phyloP scores from a whole-genome alignment of 306 rosid genomes.

The Vicia faba region DNA sequence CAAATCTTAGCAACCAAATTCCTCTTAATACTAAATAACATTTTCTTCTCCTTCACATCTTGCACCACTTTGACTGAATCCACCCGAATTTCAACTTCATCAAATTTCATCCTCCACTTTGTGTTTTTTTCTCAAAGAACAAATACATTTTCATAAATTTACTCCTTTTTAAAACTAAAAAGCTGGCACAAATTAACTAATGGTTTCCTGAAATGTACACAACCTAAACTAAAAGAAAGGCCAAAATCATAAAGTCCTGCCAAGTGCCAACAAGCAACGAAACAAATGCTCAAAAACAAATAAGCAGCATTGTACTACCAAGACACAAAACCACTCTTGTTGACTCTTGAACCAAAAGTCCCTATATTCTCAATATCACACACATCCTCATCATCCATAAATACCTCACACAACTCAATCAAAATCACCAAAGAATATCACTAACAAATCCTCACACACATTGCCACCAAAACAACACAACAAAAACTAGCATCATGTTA shows the following conservation, averaged over 20 bases:
- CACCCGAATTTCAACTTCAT: too few species aligned
- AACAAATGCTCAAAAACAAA: slow-evolving; percentile 7
- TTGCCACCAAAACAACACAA: background rate
- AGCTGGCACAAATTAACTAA: background rate
- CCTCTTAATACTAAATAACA: too few species aligned
- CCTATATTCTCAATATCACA: background rate
- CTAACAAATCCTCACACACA: background rate
- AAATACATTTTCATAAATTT: too few species aligned
- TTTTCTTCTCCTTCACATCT: too few species aligned
- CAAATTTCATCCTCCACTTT: too few species aligned
- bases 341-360: slow-evolving; percentile 6
- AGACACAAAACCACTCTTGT: background rate
- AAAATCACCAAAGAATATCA: background rate
- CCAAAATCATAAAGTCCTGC: slow-evolving; percentile 1
- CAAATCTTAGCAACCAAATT: too few species aligned
- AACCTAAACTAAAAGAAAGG: background rate
- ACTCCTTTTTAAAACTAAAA: background rate
- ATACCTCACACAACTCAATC: background rate
- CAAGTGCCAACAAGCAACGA: slow-evolving; percentile 3
- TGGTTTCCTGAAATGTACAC: background rate
- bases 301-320: background rate
- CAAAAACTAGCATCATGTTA: background rate
- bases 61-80: too few species aligned
- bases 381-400: slow-evolving; percentile 1
- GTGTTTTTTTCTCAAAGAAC: background rate